These are phyloP conservation scores for Elsinoe arachidis DNA, from an alignment of 2,329 filamentous ascomycete genomes.

Conservation along the genomic window DNA sequence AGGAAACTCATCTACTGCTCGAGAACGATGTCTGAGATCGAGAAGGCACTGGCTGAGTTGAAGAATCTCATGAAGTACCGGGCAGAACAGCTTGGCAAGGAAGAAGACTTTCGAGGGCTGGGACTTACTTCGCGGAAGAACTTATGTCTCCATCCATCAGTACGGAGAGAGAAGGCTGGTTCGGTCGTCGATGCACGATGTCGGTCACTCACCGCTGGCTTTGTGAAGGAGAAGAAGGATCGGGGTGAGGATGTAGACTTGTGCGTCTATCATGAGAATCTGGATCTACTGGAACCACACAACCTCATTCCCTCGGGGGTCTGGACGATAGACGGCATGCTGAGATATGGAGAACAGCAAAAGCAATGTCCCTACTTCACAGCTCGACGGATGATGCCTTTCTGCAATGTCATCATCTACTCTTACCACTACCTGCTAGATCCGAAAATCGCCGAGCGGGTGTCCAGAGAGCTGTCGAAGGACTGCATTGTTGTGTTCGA, in stretches of 20 bases:
- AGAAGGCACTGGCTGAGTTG: conserved; percentile 88
- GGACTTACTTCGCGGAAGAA: conserved; percentile 96
- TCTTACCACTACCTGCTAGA: conserved; percentile 98
- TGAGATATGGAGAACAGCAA: conserved; percentile 84
- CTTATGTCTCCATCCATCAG: conserved; percentile 87
- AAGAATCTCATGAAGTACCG: conserved; percentile 94
- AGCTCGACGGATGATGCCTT: conserved; percentile 95
- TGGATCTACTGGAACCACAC: conserved; percentile 88
- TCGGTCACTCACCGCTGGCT: conserved; percentile 88
- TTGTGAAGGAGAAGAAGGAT: conserved; percentile 96
- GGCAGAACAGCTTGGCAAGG: conserved; percentile 74
- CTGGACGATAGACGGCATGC: conserved; percentile 84
- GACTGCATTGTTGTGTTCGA: conserved; percentile 99
- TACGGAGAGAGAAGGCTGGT: conserved; percentile 94
- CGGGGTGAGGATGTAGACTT: conserved; percentile 88
- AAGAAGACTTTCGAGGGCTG: conserved; percentile 86
- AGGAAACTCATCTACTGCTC: conserved; percentile 98
- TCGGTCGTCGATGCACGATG: conserved; percentile 91
- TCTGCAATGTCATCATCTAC: conserved; percentile 99
- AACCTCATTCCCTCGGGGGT: conserved; percentile 91
- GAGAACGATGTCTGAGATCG: conserved; percentile 97
- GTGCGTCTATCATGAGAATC: conserved; percentile 95
- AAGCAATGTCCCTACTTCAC: conserved; percentile 99
- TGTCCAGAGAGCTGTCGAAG: conserved; percentile 91
- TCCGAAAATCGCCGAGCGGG: conserved; percentile 91